phyloP scores from a whole-genome alignment of 1,139 yeast species.

The Candida smagusa region DNA sequence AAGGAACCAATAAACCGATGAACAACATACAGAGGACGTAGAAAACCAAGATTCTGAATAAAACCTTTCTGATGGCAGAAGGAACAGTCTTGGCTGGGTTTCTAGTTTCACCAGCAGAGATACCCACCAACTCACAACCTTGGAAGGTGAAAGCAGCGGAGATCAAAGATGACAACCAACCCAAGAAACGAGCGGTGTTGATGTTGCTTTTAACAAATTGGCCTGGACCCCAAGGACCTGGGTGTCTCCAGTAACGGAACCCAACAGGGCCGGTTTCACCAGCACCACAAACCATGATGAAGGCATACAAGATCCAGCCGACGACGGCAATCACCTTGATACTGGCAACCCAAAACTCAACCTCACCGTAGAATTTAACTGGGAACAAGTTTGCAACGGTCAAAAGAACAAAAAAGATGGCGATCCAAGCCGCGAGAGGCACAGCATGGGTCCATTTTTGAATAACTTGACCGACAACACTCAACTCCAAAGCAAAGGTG shows the following conservation, averaged over 20 bases:
- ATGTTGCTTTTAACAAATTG: slow-evolving; percentile 33
- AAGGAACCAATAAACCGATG: slow-evolving; percentile 82
- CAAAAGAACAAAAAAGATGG: slow-evolving; percentile 59
- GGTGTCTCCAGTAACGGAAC: slow-evolving; percentile 88
- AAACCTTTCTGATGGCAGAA: slow-evolving; percentile 76
- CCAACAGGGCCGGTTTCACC: slow-evolving; percentile 70
- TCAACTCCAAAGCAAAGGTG: slow-evolving; percentile 77
- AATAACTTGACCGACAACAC: slow-evolving; percentile 75
- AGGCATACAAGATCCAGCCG: slow-evolving; percentile 67
- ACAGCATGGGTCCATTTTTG: slow-evolving; percentile 72
- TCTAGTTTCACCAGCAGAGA: slow-evolving; percentile 84
- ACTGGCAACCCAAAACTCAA: slow-evolving; percentile 61
- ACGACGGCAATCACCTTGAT: slow-evolving; percentile 67
- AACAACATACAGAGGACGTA: slow-evolving; percentile 78
- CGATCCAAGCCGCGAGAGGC: slow-evolving; percentile 75
- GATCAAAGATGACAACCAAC: slow-evolving; percentile 62
- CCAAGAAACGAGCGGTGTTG: slow-evolving; percentile 58
- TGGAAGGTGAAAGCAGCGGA: slow-evolving; percentile 77
- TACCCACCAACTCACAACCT: slow-evolving; percentile 81
- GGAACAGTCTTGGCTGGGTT: slow-evolving; percentile 85
- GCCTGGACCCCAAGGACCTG: slow-evolving; percentile 84
- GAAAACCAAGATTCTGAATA: slow-evolving; percentile 75
- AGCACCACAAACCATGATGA: slow-evolving; percentile 73
- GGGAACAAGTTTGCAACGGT: slow-evolving; percentile 56
- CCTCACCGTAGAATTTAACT: slow-evolving; percentile 62